Percentiles rank a stretch among this genome's conserved stretches.
Evolutionary conservation across 768 basidiomycete species (phyloP).

Genomic region (Rhizopogon sp.): DNA sequence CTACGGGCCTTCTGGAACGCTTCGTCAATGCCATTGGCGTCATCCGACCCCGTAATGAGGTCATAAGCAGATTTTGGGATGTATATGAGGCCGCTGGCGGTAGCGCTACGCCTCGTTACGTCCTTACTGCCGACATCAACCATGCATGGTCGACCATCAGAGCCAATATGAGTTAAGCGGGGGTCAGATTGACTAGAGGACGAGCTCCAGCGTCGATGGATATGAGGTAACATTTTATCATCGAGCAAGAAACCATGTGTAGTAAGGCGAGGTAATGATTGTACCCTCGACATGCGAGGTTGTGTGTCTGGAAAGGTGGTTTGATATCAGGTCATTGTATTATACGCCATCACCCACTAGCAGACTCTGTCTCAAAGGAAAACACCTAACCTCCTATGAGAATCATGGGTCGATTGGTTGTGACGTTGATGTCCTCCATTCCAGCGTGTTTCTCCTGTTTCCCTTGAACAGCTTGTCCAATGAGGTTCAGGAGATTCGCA

Average conservation of each 20-base stretch:
- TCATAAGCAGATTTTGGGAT: slow-evolving; percentile 63
- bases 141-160: slow-evolving; percentile 70
- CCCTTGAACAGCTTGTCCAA: slow-evolving; percentile 58
- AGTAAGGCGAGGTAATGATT: slow-evolving; percentile 1
- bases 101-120: slow-evolving; percentile 62
- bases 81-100: slow-evolving; percentile 67
- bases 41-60: slow-evolving; percentile 40
- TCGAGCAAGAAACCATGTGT: background rate
- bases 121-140: slow-evolving; percentile 72
- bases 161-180: slow-evolving; percentile 70
- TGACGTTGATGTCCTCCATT: slow-evolving; percentile 76
- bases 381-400: slow-evolving; percentile 86
- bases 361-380: slow-evolving; percentile 15
- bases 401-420: slow-evolving; percentile 84
- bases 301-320: slow-evolving; percentile 5
- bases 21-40: slow-evolving; percentile 7
- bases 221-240: background rate
- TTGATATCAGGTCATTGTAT: background rate
- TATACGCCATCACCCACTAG: background rate
- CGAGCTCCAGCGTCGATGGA: slow-evolving; percentile 20
- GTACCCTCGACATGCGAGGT: background rate
- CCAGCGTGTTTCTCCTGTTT: slow-evolving; percentile 83
- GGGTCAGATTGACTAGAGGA: slow-evolving; percentile 4
- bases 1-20: slow-evolving; percentile 45
- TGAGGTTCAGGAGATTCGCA: slow-evolving; percentile 51